These are phyloP conservation scores for Musa troglodytarum DNA, from an alignment of 176 grass and related monocot species.

Conservation along the genomic window DNA sequence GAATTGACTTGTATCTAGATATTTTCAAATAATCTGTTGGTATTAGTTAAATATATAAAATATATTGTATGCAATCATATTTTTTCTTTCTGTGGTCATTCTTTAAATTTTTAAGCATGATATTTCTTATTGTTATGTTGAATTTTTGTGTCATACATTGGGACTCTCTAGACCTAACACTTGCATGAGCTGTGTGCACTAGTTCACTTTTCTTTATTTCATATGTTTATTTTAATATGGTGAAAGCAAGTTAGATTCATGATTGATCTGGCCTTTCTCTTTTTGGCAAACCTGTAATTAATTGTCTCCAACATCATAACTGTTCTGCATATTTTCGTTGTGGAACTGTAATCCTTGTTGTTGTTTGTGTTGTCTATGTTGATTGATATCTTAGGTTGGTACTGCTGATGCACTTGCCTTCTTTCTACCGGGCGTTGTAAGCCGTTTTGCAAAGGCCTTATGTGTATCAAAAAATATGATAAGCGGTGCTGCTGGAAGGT, in stretches of 20 bases:
- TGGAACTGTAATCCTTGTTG: background rate
- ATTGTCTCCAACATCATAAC: background rate
- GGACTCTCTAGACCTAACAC: too few species aligned
- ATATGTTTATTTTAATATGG: background rate
- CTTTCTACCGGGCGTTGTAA: conserved; percentile 88
- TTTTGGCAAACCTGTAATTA: background rate
- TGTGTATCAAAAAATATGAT: conserved; percentile 62
- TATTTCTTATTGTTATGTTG: too few species aligned
- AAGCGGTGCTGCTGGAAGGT: conserved; percentile 70
- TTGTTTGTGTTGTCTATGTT: conserved; percentile 13
- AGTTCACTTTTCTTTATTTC: background rate
- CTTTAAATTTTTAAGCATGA: too few species aligned
- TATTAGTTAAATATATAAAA: too few species aligned
- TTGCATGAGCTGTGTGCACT: too few species aligned
- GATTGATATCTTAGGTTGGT: conserved; percentile 58
- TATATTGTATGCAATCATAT: too few species aligned
- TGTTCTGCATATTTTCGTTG: background rate
- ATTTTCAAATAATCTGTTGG: too few species aligned
- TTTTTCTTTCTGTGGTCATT: too few species aligned
- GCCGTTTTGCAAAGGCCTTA: conserved; percentile 68
- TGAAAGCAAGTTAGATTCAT: background rate
- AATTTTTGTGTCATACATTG: too few species aligned
- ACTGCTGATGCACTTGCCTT: conserved; percentile 89
- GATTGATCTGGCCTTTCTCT: background rate
- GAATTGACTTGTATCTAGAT: too few species aligned